Conservation (phyloP, 345 rosid genomes). For the Populus nigra region DNA sequence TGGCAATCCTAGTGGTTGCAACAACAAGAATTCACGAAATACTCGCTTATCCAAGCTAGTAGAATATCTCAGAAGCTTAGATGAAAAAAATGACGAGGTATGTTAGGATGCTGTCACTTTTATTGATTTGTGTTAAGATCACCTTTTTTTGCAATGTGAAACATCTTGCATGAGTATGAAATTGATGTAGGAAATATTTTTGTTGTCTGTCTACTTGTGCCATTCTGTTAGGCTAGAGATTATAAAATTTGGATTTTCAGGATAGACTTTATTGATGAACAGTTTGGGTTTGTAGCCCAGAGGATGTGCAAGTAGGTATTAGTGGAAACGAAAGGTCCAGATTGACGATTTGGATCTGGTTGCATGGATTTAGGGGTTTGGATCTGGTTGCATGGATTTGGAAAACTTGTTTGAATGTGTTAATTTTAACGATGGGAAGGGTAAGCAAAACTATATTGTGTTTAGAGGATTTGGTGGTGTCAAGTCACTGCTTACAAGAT, state of each 20-base stretch:
- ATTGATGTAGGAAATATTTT: neutral
- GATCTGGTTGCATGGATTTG: neutral
- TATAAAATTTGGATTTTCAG: neutral
- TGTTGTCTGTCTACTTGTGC: neutral
- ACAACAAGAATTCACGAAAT: conserved; percentile 49
- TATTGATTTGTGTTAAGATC: neutral
- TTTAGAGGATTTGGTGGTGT: neutral
- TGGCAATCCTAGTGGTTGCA: conserved; percentile 53
- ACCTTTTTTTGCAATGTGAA: neutral
- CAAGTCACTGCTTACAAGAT: neutral
- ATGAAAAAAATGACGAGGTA: conserved; percentile 66
- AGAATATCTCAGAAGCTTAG: conserved; percentile 64
- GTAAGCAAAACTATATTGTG: neutral
- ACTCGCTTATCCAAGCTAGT: conserved; percentile 69
- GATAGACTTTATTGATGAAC: neutral
- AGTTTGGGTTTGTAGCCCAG: neutral
- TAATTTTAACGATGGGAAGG: neutral
- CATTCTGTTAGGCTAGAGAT: neutral
- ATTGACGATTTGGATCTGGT: too few relatives aligned
- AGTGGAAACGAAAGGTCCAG: neutral
- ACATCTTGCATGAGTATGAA: neutral
- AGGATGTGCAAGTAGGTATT: neutral
- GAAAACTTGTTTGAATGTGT: neutral
- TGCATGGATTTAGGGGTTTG: neutral
- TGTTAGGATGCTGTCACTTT: conserved; percentile 15